These are phyloP conservation scores for Nemania sp. DNA, from an alignment of 2,329 filamentous ascomycete genomes.

Conservation along the genomic window DNA sequence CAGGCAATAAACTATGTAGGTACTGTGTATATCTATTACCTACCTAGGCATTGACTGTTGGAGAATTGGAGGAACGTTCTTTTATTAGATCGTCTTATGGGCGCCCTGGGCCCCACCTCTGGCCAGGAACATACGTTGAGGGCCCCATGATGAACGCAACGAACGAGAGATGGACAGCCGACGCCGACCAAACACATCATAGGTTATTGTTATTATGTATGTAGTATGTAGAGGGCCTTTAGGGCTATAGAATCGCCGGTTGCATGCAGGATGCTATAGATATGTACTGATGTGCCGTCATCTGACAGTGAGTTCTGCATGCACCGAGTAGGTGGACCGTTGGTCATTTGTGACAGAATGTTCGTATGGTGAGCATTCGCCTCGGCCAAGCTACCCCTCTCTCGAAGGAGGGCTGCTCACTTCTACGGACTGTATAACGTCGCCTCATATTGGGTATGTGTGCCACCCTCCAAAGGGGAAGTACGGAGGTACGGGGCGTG, in stretches of 20 bases:
- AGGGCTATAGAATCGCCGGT: constrained; percentile 38
- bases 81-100: constrained; percentile 20
- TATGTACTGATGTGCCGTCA: constrained; percentile 42
- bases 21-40: background rate
- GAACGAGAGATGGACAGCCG: constrained; percentile 10
- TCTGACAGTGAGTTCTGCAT: constrained; percentile 47
- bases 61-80: constrained; percentile 16
- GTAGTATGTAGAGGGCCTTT: constrained; percentile 6
- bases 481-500: constrained; percentile 21
- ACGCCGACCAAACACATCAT: constrained; percentile 18
- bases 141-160: constrained; percentile 1
- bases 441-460: constrained; percentile 19
- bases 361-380: constrained; percentile 33
- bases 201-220: too few species aligned
- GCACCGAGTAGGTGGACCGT: constrained; percentile 43
- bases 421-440: constrained; percentile 26
- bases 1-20: constrained; percentile 15
- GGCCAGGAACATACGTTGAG: constrained; percentile 2
- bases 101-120: constrained; percentile 18
- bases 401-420: constrained; percentile 14
- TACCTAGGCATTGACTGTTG: background rate
- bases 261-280: constrained; percentile 42
- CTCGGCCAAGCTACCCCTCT: constrained; percentile 43
- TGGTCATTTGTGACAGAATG: constrained; percentile 46
- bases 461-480: constrained; percentile 20